phyloP scores from a whole-genome alignment of 176 grass and related monocot species.

The Zoysia japonica region DNA sequence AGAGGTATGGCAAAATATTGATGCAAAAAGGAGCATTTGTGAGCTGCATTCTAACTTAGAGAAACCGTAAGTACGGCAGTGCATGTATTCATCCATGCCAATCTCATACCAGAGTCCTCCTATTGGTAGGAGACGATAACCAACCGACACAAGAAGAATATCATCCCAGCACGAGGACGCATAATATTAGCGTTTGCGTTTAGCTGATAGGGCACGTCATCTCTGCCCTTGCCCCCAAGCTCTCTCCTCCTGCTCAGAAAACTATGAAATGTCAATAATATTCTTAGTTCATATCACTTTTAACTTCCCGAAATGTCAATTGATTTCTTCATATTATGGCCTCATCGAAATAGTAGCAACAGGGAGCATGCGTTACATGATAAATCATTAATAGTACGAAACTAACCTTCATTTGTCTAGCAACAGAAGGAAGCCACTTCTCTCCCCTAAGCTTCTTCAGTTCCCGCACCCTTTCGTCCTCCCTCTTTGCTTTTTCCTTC shows the following conservation, averaged over 20 bases:
- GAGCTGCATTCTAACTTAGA: constrained; percentile 11
- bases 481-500: constrained; percentile 69
- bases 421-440: constrained; percentile 98
- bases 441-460: constrained; percentile 88
- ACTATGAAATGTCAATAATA: background rate
- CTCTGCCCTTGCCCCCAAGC: constrained; percentile 16
- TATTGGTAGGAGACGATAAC: background rate
- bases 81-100: background rate
- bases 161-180: background rate
- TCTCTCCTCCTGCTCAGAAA: constrained; percentile 40
- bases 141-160: background rate
- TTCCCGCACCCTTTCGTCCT: constrained; percentile 76
- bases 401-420: constrained; percentile 72
- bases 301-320: background rate
- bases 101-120: background rate
- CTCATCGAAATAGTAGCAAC: background rate
- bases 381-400: background rate
- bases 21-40: background rate
- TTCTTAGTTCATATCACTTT: background rate
- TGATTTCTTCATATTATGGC: background rate
- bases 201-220: background rate
- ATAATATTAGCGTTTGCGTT: background rate
- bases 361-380: background rate
- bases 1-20: background rate
- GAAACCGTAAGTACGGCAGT: background rate